phyloP scores from a whole-genome alignment of 768 basidiomycete species.

The Neoboletus subvelutipes region DNA sequence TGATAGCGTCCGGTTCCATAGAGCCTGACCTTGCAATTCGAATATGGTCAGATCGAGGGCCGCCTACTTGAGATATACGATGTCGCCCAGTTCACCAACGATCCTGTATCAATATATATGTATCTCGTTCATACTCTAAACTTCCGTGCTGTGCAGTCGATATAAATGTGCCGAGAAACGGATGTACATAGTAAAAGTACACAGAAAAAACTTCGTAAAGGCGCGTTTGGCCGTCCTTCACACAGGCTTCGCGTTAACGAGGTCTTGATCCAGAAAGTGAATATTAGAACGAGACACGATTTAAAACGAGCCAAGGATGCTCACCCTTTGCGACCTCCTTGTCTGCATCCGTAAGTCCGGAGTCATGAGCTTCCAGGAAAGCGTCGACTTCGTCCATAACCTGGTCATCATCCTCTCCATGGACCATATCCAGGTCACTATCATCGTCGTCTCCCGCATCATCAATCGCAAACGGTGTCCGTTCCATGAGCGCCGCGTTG shows the following conservation, averaged over 20 bases:
- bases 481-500: conserved; percentile 82
- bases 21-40: conserved; percentile 80
- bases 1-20: conserved; percentile 85
- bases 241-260: conserved; percentile 60
- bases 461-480: conserved; percentile 96
- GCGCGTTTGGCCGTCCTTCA: conserved; percentile 4
- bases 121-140: conserved; percentile 7
- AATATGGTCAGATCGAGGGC: conserved; percentile 69
- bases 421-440: conserved; percentile 52
- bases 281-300: neutral
- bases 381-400: conserved; percentile 96
- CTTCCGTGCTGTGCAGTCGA: conserved; percentile 2
- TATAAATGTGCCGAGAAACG: conserved; percentile 9
- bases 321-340: conserved; percentile 74
- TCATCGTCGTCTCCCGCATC: conserved; percentile 74
- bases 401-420: conserved; percentile 63
- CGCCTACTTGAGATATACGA: conserved; percentile 6
- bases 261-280: conserved; percentile 37
- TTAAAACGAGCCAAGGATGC: conserved; percentile 12
- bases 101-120: conserved; percentile 6
- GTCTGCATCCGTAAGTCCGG: conserved; percentile 77
- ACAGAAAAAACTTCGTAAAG: conserved; percentile 4
- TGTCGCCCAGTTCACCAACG: neutral
- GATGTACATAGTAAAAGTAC: conserved; percentile 14
- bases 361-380: conserved; percentile 92